These are phyloP conservation scores for Ramaria sp. DNA, from an alignment of 768 basidiomycete species.

Conservation along the genomic window DNA sequence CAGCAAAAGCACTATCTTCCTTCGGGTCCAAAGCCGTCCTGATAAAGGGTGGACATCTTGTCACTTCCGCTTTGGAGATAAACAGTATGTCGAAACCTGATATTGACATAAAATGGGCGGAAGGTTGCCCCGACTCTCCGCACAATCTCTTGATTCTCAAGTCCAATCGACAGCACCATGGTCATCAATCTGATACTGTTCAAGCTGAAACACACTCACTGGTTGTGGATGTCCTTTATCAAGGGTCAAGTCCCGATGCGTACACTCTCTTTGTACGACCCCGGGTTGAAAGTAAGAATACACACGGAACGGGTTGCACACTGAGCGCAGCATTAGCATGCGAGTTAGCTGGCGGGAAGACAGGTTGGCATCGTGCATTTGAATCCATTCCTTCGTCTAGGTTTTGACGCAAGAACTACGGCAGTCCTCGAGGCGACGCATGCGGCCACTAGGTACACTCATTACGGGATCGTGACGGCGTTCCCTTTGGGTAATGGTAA, in stretches of 20 bases:
- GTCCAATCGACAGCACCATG: background rate
- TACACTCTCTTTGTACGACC: conserved; percentile 50
- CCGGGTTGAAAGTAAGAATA: conserved; percentile 54
- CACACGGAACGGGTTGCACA: conserved; percentile 91
- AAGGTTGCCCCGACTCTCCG: background rate
- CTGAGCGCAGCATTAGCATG: conserved; percentile 75
- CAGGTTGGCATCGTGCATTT: conserved; percentile 23
- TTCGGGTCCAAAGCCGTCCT: conserved; percentile 50
- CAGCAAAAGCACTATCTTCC: conserved; percentile 36
- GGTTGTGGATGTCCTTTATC: conserved; percentile 57
- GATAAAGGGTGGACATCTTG: conserved; percentile 79
- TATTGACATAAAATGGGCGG: conserved; percentile 2
- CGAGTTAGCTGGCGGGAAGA: conserved; percentile 41
- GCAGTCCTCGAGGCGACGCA: conserved; percentile 48
- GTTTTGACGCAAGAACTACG: background rate
- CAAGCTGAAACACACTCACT: conserved; percentile 17
- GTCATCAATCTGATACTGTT: too few relatives aligned
- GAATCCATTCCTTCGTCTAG: background rate
- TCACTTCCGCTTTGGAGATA: conserved; percentile 8
- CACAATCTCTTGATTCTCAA: conserved; percentile 1
- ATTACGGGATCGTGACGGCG: conserved; percentile 64
- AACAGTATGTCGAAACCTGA: background rate
- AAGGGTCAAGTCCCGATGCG: conserved; percentile 18
- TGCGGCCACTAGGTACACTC: conserved; percentile 59
- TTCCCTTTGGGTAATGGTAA: conserved; percentile 58